Conservation (phyloP, 2,329 filamentous ascomycete species). For the Zymoseptoria tritici region DNA sequence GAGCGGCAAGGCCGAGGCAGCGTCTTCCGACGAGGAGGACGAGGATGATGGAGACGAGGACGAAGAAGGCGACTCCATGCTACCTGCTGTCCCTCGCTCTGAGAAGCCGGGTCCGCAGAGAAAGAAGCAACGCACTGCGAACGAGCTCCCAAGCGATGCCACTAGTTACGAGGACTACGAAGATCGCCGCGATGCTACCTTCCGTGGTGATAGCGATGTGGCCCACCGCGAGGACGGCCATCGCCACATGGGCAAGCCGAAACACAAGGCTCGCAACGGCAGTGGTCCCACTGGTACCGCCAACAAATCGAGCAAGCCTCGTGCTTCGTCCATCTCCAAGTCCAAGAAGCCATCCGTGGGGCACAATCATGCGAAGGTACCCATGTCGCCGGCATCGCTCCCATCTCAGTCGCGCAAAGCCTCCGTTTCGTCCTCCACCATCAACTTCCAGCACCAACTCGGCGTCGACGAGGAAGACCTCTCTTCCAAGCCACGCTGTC, state of each 20-base stretch:
- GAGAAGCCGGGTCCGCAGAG: constrained; percentile 24
- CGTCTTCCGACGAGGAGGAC: constrained; percentile 61
- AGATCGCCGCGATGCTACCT: constrained; percentile 44
- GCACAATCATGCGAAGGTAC: constrained; percentile 31
- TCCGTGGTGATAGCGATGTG: constrained; percentile 50
- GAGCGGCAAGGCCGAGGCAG: constrained; percentile 77
- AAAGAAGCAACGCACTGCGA: constrained; percentile 34
- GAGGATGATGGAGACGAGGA: constrained; percentile 75
- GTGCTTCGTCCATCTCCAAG: constrained; percentile 44
- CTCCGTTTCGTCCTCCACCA: constrained; percentile 50
- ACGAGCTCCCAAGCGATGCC: constrained; percentile 50
- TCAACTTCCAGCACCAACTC: constrained; percentile 54
- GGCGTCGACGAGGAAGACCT: constrained; percentile 76
- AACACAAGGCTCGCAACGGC: constrained; percentile 32
- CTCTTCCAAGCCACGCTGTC: constrained; percentile 92
- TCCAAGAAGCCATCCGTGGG: constrained; percentile 36
- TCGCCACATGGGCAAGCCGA: constrained; percentile 34
- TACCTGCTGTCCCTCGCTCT: constrained; percentile 24
- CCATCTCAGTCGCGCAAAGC: constrained; percentile 66
- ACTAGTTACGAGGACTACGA: constrained; percentile 56
- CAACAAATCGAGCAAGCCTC: constrained; percentile 35
- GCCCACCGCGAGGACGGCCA: constrained; percentile 43
- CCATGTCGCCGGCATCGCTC: constrained; percentile 53
- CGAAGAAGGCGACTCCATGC: constrained; percentile 59
- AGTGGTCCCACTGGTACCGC: constrained; percentile 1